Base-by-base conservation (phyloP, 1,139 yeast species). In the Kodamaea plutei region DNA sequence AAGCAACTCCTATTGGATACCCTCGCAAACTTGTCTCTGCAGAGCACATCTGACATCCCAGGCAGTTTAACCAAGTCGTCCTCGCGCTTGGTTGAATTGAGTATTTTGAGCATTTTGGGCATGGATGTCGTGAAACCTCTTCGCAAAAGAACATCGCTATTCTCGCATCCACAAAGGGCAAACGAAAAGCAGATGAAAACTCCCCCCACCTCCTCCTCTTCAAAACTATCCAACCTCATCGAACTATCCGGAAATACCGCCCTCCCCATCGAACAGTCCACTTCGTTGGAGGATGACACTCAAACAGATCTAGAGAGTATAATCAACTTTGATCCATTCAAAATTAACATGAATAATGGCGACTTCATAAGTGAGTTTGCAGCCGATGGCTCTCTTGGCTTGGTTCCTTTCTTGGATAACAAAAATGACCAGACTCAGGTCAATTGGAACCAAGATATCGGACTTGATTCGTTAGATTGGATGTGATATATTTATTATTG, bases 311-410 rank as follows among this genome's bases (percentile, higher is more conserved):
- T 60, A 12, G 66, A 61, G 17, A 52, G 45, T 15, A 44, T 64
- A 3, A 48, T 67, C 14, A 55, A 56, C 31, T 65, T 65, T 41
- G 73, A 67, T 39, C 73, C 72, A 4, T 66, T 59, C 41, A 61
- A 64, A 28, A 57, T 58, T 25, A 56, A 57, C 36, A n/a, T n/a
- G n/a, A n/a, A n/a, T n/a, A n/a, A n/a, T n/a, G 51, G 71, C 46
- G 40, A 54, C 44, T 50, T 67, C 50, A 52, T 66, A 43, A 64
- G 64, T 40, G 82, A 76, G 39, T 78, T 77, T 54, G 82, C 78
- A 8, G 82, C 82, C 9, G 85, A 78, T 56, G 84, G 84, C 1
- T 78, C 84, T 0, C 54, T 78, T 27, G 85, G 84, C 0, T 56
- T 78, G 36, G 81, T 77, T 3, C 78, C 78, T 12, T 69, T 76